Evolutionary conservation across 2,329 filamentous ascomycete species (phyloP).

Genomic region (Gyromitra esculenta): DNA sequence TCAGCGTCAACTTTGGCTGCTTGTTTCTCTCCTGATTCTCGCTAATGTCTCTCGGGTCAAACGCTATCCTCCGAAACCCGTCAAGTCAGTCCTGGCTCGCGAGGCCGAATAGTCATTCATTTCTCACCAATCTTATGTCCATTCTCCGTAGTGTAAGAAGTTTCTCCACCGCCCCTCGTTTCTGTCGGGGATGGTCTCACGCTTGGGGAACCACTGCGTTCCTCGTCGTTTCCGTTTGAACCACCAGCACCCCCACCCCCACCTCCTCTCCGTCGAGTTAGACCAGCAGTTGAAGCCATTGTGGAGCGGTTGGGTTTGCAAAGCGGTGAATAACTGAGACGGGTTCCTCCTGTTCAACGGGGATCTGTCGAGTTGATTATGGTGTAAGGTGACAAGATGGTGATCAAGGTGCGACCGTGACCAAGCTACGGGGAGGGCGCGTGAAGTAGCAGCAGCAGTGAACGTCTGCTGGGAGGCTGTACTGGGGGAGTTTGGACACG

Average conservation of each 20-base stretch:
- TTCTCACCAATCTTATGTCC: conserved; percentile 81
- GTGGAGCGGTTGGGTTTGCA: conserved; percentile 37
- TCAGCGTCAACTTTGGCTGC: conserved; percentile 96
- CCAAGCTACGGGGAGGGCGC: conserved; percentile 13
- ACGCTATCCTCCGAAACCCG: conserved; percentile 67
- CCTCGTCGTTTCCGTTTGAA: conserved; percentile 68
- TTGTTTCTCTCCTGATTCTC: conserved; percentile 96
- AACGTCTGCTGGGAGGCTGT: neutral
- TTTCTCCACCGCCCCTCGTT: conserved; percentile 72
- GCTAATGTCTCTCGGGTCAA: conserved; percentile 94
- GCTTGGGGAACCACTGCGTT: conserved; percentile 72
- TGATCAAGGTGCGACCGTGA: conserved; percentile 23
- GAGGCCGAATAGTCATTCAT: neutral
- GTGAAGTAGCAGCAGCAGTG: conserved; percentile 14
- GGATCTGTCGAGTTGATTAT: conserved; percentile 20
- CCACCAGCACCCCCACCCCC: conserved; percentile 72
- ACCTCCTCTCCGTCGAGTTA: conserved; percentile 74
- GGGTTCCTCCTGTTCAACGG: conserved; percentile 13
- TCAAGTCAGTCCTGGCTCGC: conserved; percentile 6
- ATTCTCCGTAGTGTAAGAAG: conserved; percentile 91
- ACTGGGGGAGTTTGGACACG: neutral
- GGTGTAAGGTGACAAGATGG: conserved; percentile 32
- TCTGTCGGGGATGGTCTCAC: conserved; percentile 68
- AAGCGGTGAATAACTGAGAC: conserved; percentile 20
- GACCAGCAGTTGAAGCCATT: conserved; percentile 67